Conservation (phyloP, 179 eudicot species). For the Corrigiola litoralis region DNA sequence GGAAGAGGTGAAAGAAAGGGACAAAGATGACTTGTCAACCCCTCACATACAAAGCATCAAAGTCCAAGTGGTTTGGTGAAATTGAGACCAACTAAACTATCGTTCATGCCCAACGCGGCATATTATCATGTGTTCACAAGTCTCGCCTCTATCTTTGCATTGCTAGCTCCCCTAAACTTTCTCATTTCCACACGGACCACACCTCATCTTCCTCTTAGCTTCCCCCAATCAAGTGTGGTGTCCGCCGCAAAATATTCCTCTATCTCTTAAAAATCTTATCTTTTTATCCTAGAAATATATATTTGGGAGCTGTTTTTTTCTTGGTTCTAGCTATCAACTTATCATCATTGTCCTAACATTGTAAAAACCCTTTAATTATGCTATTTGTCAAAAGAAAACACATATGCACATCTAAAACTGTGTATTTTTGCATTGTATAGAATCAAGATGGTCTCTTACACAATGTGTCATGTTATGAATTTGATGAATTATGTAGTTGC, state of each 20-base stretch:
- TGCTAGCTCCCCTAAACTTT: background rate
- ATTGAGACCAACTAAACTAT: constrained; percentile 6
- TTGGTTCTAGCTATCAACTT: too few species aligned
- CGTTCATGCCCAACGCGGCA: constrained; percentile 10
- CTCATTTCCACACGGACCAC: background rate
- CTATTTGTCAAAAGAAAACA: too few species aligned
- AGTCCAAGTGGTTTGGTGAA: constrained; percentile 17
- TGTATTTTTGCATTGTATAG: too few species aligned
- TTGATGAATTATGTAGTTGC: too few species aligned
- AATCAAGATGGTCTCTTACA: too few species aligned
- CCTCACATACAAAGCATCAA: background rate
- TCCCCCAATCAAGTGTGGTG: background rate
- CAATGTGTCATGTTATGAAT: too few species aligned
- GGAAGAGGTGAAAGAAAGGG: constrained; percentile 1
- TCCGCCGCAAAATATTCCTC: background rate
- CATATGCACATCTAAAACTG: too few species aligned
- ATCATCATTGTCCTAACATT: too few species aligned
- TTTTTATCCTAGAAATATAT: too few species aligned
- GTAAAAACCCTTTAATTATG: too few species aligned
- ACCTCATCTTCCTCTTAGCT: background rate
- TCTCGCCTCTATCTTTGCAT: too few species aligned
- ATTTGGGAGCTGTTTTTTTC: too few species aligned
- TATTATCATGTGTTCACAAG: constrained; percentile 3
- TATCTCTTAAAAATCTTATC: background rate
- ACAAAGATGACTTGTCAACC: constrained; percentile 11